Conservation (phyloP, 305 asterid genomes). For the Fraxinus velutina region DNA sequence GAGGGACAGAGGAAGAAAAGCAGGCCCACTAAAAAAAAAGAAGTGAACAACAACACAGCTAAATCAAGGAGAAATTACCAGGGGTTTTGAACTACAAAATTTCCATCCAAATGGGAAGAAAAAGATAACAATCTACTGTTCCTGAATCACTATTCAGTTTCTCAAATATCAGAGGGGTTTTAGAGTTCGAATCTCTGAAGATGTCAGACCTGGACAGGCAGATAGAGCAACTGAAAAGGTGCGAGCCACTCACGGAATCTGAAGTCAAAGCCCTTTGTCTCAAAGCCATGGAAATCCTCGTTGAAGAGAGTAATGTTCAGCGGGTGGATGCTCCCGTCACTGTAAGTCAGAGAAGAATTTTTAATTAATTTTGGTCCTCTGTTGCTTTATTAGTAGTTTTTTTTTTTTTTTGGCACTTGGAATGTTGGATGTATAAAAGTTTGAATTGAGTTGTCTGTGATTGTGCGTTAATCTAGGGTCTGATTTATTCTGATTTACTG, state of each 20-base stretch:
- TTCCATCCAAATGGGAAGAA: not conserved
- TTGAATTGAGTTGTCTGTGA: not conserved
- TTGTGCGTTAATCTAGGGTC: not conserved
- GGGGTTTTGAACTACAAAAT: not conserved
- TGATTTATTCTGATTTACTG: not conserved
- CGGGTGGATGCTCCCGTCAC: slow-evolving; percentile 89
- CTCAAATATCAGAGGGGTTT: not conserved
- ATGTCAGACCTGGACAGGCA: slow-evolving; percentile 95
- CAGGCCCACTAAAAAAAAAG: slow-evolving; percentile 9
- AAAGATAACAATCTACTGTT: not conserved
- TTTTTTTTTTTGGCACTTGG: not conserved
- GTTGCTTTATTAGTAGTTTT: not conserved
- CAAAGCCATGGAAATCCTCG: slow-evolving; percentile 94
- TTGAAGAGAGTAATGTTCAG: slow-evolving; percentile 94
- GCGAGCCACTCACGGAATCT: slow-evolving; percentile 84
- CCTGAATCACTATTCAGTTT: not conserved
- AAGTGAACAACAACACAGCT: slow-evolving; percentile 21
- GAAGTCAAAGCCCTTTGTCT: slow-evolving; percentile 88
- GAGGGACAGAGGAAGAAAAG: slow-evolving; percentile 8
- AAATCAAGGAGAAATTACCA: slow-evolving; percentile 10
- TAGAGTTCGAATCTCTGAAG: not conserved
- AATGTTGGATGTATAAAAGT: not conserved
- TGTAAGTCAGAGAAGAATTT: slow-evolving; percentile 34
- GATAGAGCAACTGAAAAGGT: slow-evolving; percentile 87
- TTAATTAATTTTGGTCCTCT: not conserved